These are phyloP conservation scores for Plasmodium falciparum DNA, from an alignment of 169 alveolate genomes.

Conservation along the genomic window DNA sequence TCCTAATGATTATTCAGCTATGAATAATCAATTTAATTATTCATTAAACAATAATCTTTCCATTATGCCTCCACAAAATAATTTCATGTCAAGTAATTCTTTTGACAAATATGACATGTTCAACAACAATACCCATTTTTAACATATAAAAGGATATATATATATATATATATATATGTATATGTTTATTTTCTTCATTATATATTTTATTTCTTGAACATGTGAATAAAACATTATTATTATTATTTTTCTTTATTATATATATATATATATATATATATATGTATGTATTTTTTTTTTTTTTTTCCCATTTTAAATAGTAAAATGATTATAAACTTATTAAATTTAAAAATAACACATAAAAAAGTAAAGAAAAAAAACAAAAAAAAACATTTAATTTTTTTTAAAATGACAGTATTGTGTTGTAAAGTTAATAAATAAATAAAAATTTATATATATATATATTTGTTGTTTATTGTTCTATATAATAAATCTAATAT, in stretches of 20 bases:
- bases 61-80: conserved; percentile 75
- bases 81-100: conserved; percentile 16
- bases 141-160: neutral
- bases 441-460: too few species aligned
- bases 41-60: conserved; percentile 60
- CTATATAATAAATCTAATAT: too few species aligned
- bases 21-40: conserved; percentile 51
- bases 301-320: neutral
- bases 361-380: too few species aligned
- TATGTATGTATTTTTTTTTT: neutral
- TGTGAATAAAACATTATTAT: too few species aligned
- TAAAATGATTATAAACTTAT: too few species aligned
- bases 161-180: neutral
- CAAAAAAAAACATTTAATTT: too few species aligned
- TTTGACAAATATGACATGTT: conserved; percentile 77
- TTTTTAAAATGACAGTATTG: too few species aligned
- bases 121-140: conserved; percentile 42
- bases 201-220: too few species aligned
- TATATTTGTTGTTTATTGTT: too few species aligned
- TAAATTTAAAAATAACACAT: too few species aligned
- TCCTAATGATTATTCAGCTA: conserved; percentile 84
- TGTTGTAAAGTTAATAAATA: too few species aligned
- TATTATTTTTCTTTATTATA: neutral
- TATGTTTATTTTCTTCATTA: neutral
- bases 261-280: neutral